Evolutionary conservation across 108 stramenopile species (phyloP), one percentile per base, ranked within the genome.

Genomic region (Schizochytrium sp.): DNA sequence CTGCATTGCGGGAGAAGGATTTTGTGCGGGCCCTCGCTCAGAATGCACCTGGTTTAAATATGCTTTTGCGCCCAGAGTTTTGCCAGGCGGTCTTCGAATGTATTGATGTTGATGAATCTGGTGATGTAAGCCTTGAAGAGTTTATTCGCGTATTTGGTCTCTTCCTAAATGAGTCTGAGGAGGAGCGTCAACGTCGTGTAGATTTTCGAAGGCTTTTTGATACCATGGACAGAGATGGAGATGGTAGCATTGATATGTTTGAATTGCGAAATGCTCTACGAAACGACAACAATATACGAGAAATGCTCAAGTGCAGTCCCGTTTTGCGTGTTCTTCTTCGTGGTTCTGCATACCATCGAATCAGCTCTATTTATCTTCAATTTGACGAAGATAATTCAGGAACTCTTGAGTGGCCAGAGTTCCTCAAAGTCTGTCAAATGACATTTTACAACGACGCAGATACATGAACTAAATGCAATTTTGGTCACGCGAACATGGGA

Each of bases 321-420:
- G 76, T 83, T n/a, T 53, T 83, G 13, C 76, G 53, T 38, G 50
- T 55, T 47, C 76, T 83, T 53, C 28, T 83, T 10, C 76, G 76
- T 10, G 76, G 50, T 5, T 83, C 76, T 38, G 76, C 76, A 28
- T 83, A 55, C 76, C 47, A 83, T 42, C 76, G 76, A 10, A 83
- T 83, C 76, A 55, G 50, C 53, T 83, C 76, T 5, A 83, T 83
- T 53, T 83, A 55, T 40, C 40, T 83, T n/a, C 50, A 83, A 2
- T 83, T 83, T 42, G 76, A 83, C 76, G 47, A 38, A 3, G 76
- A 83, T 53, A 55, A 83, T 40, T 83, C 76, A 53, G 76, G 76
- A 42, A 55, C 76, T 13, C 40, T 83, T n/a, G 76, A 83, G 53
- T 83, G 76, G 76, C 76, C 76, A 17, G 76, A 83, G 53, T 83